A percentile compares a stretch with the other conserved stretches of the same genome.
These are phyloP conservation scores for Stephania yunnanensis DNA, from an alignment of 164 flowering plant species.

Conservation along the genomic window DNA sequence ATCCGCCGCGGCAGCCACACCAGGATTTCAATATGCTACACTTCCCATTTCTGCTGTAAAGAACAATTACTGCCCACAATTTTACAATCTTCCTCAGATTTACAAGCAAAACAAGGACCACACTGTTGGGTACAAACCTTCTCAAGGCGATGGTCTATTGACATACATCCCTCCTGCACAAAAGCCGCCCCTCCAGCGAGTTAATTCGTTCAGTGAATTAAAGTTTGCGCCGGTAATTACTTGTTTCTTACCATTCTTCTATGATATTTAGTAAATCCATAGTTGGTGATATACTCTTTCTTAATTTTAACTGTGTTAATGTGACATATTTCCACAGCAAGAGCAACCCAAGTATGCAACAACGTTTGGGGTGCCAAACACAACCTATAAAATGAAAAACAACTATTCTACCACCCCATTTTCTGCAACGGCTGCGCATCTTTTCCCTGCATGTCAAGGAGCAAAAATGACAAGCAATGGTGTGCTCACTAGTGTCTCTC, in stretches of 20 bases:
- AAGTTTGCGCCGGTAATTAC: neutral
- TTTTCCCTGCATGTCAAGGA: neutral
- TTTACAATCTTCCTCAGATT: neutral
- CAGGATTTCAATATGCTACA: neutral
- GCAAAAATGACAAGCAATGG: neutral
- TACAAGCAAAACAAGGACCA: neutral
- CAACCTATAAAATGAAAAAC: neutral
- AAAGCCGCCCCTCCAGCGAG: neutral
- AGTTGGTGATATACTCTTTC: neutral
- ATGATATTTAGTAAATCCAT: neutral
- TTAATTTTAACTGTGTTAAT: neutral
- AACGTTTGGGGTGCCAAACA: neutral
- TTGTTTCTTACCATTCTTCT: neutral
- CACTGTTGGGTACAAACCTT: neutral
- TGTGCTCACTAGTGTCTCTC: neutral
- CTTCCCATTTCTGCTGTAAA: neutral
- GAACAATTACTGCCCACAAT: neutral
- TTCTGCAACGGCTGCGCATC: no score
- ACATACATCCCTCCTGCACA: neutral
- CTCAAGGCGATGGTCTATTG: neutral
- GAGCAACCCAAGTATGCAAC: neutral
- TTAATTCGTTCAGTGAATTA: neutral
- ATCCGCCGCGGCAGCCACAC: neutral
- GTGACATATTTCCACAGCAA: neutral
- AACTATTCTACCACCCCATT: neutral